These are phyloP conservation scores for Coniochaeta sp. DNA, from an alignment of 2,329 filamentous ascomycete species.

Conservation along the genomic window DNA sequence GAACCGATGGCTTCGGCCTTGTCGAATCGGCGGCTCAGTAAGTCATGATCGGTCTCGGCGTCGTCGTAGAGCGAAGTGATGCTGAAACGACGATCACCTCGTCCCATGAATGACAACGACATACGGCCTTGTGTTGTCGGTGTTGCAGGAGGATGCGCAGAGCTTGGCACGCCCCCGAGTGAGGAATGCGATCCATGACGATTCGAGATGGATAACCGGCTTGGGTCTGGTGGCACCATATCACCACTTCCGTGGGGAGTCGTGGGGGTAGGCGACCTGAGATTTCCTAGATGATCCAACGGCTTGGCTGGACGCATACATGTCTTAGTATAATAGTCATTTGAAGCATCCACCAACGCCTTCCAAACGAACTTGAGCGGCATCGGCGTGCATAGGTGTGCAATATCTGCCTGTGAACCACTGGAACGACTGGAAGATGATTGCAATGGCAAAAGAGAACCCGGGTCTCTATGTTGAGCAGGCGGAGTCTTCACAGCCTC, in stretches of 20 bases:
- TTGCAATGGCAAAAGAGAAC: slow-evolving; percentile 7
- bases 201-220: slow-evolving; percentile 74
- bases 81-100: slow-evolving; percentile 34
- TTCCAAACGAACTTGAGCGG: slow-evolving; percentile 18
- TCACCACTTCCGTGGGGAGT: slow-evolving; percentile 63
- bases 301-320: slow-evolving; percentile 52
- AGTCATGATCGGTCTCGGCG: slow-evolving; percentile 33
- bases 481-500: slow-evolving; percentile 8
- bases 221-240: slow-evolving; percentile 71
- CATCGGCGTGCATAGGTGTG: slow-evolving; percentile 24
- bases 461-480: slow-evolving; percentile 5
- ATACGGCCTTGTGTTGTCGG: slow-evolving; percentile 62
- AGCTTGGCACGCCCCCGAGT: slow-evolving; percentile 25
- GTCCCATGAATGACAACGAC: slow-evolving; percentile 40
- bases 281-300: slow-evolving; percentile 45
- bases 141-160: slow-evolving; percentile 62
- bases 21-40: slow-evolving; percentile 68
- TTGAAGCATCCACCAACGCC: slow-evolving; percentile 17
- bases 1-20: slow-evolving; percentile 74
- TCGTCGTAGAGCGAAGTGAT: slow-evolving; percentile 49
- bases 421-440: slow-evolving; percentile 8
- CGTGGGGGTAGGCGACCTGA: slow-evolving; percentile 51
- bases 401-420: slow-evolving; percentile 9
- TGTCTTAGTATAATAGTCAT: slow-evolving; percentile 45
- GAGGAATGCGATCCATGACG: slow-evolving; percentile 27